Evolutionary conservation across 1,284 basidiomycete genomes (phyloP), one percentile per base, ranked within the genome.

Genomic region (Prillingera fragicola): DNA sequence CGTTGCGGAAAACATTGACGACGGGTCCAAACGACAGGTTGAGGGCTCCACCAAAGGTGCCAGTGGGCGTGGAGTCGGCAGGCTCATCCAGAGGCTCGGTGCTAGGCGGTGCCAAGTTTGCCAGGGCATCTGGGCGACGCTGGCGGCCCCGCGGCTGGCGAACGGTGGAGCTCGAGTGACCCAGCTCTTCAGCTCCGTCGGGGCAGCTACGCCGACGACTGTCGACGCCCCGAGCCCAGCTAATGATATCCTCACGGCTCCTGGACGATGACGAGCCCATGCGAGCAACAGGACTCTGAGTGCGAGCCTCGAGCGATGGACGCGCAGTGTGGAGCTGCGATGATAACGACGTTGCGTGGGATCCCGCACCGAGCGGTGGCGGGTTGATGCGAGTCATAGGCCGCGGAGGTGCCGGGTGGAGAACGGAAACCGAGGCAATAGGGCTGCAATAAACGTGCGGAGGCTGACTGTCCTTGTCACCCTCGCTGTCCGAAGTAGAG

Each of bases 161-260:
- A 14, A n/a, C 47, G 25, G n/a, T 29, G 44, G n/a, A 19, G 21
- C 26, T 48, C 33, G 13, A 38, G 13, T 51, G 54, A 9, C 47
- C 45, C 12, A 52, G 50, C 14, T 52, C 53, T 2, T 45, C 49
- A 8, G 41, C 46, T 1, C 39, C 41, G 18, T 48, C 36, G 10
- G 45, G 42, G 25, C 41, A 22, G 12, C 23, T 18, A 27, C 28
- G 37, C 19, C 7, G 43, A 40, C 36, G 50, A n/a, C 33, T 44
- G n/a, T 52, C 56, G 22, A 69, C 60, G 14, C 57, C 60, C 28
- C 61, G 61, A 14, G 66, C 58, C 67, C 67, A 69, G 24, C 54
- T 58, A 33, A 69, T 62, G 41, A 69, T 69, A 38, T 69, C 67
- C 32, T 69, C 67, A 9, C 67, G 50, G 43, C 63, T 65, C 22